Evolutionary conservation across 2,329 filamentous ascomycete genomes (phyloP).

Genomic region (Penicillium sp.): DNA sequence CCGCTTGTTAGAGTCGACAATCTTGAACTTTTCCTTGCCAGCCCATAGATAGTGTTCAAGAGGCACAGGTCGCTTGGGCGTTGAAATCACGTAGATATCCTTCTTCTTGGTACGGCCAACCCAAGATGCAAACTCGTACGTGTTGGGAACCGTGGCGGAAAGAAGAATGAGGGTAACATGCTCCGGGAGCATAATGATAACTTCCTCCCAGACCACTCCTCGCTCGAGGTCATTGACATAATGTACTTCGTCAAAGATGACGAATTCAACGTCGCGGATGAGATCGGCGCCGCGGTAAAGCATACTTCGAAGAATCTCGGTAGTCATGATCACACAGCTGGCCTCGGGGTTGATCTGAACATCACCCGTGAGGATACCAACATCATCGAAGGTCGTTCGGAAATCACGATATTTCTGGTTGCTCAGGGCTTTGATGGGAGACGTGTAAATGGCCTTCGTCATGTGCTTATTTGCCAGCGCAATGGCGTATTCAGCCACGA

Average conservation of each 20-base stretch:
- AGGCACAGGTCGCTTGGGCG: constrained; percentile 89
- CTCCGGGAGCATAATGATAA: constrained; percentile 98
- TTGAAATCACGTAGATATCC: constrained; percentile 98
- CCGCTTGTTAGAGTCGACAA: constrained; percentile 88
- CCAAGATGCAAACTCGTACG: constrained; percentile 97
- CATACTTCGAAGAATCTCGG: constrained; percentile 97
- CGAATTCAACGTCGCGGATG: constrained; percentile 95
- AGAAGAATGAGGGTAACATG: constrained; percentile 94
- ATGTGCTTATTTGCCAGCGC: constrained; percentile 96
- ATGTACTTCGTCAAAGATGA: constrained; percentile 98
- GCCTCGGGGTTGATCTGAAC: constrained; percentile 98
- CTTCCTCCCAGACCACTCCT: constrained; percentile 98
- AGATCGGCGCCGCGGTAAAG: constrained; percentile 93
- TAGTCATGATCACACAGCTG: constrained; percentile 99
- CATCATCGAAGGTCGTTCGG: constrained; percentile 84
- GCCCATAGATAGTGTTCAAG: constrained; percentile 97
- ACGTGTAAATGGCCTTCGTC: constrained; percentile 99
- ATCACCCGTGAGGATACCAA: constrained; percentile 94
- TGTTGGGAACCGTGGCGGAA: constrained; percentile 96
- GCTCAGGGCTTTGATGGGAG: constrained; percentile 95
- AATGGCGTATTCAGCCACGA: constrained; percentile 97
- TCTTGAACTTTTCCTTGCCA: constrained; percentile 87
- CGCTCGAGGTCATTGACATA: constrained; percentile 96
- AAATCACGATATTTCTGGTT: constrained; percentile 99
- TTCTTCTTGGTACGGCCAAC: constrained; percentile 97